These are phyloP conservation scores for Syncephalastrum monosporum DNA, from an alignment of 371 early-diverging fungal genomes.

Conservation along the genomic window DNA sequence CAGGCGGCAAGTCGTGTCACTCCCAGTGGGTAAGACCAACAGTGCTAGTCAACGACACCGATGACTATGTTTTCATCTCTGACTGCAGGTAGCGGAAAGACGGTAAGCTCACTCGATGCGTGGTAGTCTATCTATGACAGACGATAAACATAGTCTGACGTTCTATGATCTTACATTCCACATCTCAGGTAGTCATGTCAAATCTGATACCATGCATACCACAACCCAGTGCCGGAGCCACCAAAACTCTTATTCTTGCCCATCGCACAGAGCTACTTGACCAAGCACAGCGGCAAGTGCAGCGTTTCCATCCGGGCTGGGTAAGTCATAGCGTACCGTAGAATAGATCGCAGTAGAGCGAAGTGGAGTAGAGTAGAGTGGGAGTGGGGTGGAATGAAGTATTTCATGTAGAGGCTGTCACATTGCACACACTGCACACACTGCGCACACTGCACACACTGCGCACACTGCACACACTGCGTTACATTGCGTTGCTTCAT, in stretches of 20 bases:
- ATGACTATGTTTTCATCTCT: not conserved
- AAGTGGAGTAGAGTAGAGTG: no score
- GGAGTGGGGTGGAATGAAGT: no score
- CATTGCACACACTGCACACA: no score
- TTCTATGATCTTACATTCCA: not conserved
- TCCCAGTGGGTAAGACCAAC: conserved; percentile 66
- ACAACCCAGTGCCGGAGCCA: conserved; percentile 60
- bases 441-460: no score
- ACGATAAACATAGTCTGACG: not conserved
- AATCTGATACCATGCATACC: conserved; percentile 75
- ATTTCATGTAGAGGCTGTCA: no score
- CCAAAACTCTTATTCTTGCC: conserved; percentile 78
- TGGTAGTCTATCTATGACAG: not conserved
- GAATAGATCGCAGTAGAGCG: no score
- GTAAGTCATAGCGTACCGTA: conserved; percentile 24
- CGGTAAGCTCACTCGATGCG: conserved; percentile 43
- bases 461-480: no score
- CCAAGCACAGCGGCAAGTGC: conserved; percentile 76
- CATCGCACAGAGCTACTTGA: conserved; percentile 86
- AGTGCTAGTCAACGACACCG: not conserved
- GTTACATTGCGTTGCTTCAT: no score
- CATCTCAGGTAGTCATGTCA: conserved; percentile 73
- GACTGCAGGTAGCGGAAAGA: conserved; percentile 82
- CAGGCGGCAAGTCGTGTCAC: conserved; percentile 73
- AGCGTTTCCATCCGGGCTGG: conserved; percentile 49